A percentile compares a stretch with the other conserved stretches of the same genome.
Conservation (phyloP, 352 stramenopile genomes). For the Peronospora farinosa region DNA sequence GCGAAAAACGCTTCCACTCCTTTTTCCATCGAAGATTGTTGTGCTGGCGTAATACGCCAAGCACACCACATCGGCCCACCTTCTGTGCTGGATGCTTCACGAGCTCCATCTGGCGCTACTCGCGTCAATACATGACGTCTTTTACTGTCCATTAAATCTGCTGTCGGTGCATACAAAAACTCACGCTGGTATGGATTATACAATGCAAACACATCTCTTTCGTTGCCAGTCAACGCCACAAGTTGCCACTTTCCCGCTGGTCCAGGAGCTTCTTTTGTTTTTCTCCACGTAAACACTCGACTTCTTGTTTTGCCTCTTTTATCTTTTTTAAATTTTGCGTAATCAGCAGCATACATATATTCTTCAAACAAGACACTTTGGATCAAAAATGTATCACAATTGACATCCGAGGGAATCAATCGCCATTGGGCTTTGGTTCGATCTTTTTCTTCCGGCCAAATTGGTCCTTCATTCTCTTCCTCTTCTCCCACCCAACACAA, state of each 20-base stretch:
- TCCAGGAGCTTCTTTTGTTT: conserved; percentile 36
- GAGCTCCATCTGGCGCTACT: conserved; percentile 36
- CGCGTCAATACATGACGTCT: conserved; percentile 51
- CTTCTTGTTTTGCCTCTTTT: conserved; percentile 39
- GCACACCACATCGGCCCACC: conserved; percentile 38
- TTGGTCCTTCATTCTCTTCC: conserved; percentile 9
- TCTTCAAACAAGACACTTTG: conserved; percentile 52
- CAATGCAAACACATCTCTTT: conserved; percentile 58
- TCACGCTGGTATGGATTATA: conserved; percentile 75
- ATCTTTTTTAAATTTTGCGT: conserved; percentile 62
- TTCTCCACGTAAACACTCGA: conserved; percentile 61
- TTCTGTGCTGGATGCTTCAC: conserved; percentile 34
- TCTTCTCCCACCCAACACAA: conserved; percentile 38
- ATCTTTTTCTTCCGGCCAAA: conserved; percentile 32
- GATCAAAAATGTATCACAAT: conserved; percentile 59
- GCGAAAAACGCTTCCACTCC: conserved; percentile 68
- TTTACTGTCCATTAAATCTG: conserved; percentile 47
- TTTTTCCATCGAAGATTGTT: conserved; percentile 42
- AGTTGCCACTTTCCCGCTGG: conserved; percentile 60
- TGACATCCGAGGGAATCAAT: conserved; percentile 47
- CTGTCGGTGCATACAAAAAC: conserved; percentile 55
- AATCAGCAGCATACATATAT: conserved; percentile 62
- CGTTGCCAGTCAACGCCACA: conserved; percentile 32
- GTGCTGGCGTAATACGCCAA: conserved; percentile 42
- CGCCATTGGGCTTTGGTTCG: conserved; percentile 49